Evolutionary conservation across 106 monocot genomes (phyloP).

Genomic region (Cymbidium sinense): DNA sequence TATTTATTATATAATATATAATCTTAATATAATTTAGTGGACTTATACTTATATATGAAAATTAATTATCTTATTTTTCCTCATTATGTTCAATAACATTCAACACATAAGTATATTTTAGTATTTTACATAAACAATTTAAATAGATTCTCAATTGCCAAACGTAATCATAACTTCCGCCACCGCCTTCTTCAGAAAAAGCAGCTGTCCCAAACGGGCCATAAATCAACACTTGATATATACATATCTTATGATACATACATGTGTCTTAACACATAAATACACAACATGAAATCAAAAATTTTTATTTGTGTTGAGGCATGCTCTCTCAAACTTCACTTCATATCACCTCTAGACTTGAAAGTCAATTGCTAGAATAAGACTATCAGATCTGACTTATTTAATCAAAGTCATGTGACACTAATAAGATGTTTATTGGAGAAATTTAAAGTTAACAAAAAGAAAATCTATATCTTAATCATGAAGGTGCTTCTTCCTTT

Average conservation of each 20-base stretch:
- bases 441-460: not conserved
- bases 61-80: no score
- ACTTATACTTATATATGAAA: no score
- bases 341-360: not conserved
- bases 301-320: not conserved
- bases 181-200: no score
- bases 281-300: not conserved
- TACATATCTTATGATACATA: not conserved
- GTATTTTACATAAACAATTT: no score
- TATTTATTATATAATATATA: no score
- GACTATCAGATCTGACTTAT: not conserved
- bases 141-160: no score
- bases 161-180: no score
- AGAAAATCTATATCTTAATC: not conserved
- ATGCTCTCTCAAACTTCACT: not conserved
- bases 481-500: not conserved
- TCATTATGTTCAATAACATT: no score
- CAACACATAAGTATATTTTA: no score
- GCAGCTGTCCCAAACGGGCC: no score
- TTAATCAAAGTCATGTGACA: not conserved
- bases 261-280: not conserved
- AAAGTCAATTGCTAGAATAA: not conserved
- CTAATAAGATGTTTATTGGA: not conserved
- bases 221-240: not conserved
- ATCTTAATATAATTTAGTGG: no score